Evolutionary conservation across 257 asterid species (phyloP).

Genomic region (Ehretia macrophylla): DNA sequence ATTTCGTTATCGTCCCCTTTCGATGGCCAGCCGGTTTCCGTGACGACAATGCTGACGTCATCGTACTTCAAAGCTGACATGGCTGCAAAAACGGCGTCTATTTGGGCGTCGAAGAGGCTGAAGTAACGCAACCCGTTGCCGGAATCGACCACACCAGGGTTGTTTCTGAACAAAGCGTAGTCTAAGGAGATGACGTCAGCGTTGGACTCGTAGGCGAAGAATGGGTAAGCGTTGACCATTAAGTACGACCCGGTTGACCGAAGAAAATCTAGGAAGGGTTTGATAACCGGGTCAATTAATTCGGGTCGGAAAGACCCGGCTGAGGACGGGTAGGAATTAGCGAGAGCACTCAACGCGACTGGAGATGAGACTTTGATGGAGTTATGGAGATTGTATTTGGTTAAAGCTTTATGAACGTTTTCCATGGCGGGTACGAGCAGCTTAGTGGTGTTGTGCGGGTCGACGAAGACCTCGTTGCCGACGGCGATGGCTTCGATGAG

Average conservation of each 20-base stretch:
- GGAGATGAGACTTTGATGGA: slow-evolving; percentile 73
- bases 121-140: slow-evolving; percentile 66
- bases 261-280: slow-evolving; percentile 78
- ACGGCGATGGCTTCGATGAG: slow-evolving; percentile 77
- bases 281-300: slow-evolving; percentile 48
- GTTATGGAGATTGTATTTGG: slow-evolving; percentile 42
- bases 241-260: slow-evolving; percentile 64
- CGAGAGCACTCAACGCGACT: slow-evolving; percentile 69
- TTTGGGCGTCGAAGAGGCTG: slow-evolving; percentile 79
- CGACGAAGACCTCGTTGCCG: slow-evolving; percentile 91
- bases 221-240: slow-evolving; percentile 86
- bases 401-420: slow-evolving; percentile 61
- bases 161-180: slow-evolving; percentile 74
- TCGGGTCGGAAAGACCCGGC: slow-evolving; percentile 74
- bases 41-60: slow-evolving; percentile 49
- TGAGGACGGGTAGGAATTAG: slow-evolving; percentile 84
- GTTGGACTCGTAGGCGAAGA: slow-evolving; percentile 79
- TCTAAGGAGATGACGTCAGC: slow-evolving; percentile 70
- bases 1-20: slow-evolving; percentile 71
- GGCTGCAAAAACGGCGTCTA: slow-evolving; percentile 89
- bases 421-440: slow-evolving; percentile 69
- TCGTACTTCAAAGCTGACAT: slow-evolving; percentile 61
- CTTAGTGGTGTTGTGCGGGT: slow-evolving; percentile 63
- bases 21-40: slow-evolving; percentile 98
- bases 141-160: slow-evolving; percentile 72